These are phyloP conservation scores for Ziziphus jujuba DNA, from an alignment of 306 rosid species.

Conservation along the genomic window DNA sequence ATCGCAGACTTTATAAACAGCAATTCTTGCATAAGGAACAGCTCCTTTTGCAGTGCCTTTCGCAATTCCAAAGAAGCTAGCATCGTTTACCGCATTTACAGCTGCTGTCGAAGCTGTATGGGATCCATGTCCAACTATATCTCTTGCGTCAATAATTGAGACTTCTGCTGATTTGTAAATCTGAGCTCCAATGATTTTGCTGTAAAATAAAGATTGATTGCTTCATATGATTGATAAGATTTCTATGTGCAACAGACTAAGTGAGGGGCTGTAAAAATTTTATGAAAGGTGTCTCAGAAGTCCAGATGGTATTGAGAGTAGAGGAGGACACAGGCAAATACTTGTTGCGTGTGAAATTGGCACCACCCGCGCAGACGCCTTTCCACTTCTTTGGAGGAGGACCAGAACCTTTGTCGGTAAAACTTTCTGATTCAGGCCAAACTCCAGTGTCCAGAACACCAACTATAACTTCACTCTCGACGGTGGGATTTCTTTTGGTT, in stretches of 20 bases:
- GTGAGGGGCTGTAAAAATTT: background rate
- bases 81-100: constrained; percentile 18
- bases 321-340: background rate
- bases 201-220: background rate
- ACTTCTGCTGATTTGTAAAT: background rate
- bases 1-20: constrained; percentile 24
- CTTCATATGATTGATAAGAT: background rate
- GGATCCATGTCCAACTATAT: constrained; percentile 27
- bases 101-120: constrained; percentile 38
- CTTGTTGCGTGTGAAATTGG: constrained; percentile 36
- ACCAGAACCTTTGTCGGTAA: constrained; percentile 25
- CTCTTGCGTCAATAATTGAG: constrained; percentile 8
- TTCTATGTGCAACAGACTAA: background rate
- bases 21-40: constrained; percentile 34
- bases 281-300: background rate
- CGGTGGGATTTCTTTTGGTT: background rate
- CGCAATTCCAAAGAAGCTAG: constrained; percentile 24
- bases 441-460: constrained; percentile 36
- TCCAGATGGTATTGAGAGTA: background rate
- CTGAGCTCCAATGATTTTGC: constrained; percentile 29
- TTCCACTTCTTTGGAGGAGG: constrained; percentile 33
- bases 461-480: constrained; percentile 26
- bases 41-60: constrained; percentile 41
- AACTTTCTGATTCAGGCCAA: constrained; percentile 38
- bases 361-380: constrained; percentile 29